Percentiles rank a stretch among this genome's conserved stretches.
phyloP scores from a whole-genome alignment of 2,329 filamentous ascomycete genomes.

The Scleromitrula shiraiana region DNA sequence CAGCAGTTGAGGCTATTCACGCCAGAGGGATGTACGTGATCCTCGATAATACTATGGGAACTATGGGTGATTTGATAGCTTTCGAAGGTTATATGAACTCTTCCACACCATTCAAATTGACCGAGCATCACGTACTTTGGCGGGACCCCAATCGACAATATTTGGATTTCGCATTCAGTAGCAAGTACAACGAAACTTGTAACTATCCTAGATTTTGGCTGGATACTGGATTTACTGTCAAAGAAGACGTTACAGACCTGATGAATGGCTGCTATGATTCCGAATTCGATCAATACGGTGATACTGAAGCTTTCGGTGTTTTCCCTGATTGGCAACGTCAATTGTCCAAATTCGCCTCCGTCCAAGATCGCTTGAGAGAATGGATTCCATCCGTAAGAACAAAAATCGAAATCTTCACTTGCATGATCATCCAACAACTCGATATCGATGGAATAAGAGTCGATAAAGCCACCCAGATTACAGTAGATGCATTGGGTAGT shows the following conservation, averaged over 20 bases:
- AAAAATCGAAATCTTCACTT: slow-evolving; percentile 53
- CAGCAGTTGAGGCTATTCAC: slow-evolving; percentile 52
- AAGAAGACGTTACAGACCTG: slow-evolving; percentile 37
- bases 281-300: slow-evolving; percentile 48
- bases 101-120: slow-evolving; percentile 43
- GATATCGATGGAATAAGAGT: slow-evolving; percentile 61
- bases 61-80: slow-evolving; percentile 55
- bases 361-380: slow-evolving; percentile 58
- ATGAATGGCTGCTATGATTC: slow-evolving; percentile 52
- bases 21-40: slow-evolving; percentile 56
- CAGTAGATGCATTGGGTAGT: slow-evolving; percentile 51
- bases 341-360: slow-evolving; percentile 57
- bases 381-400: slow-evolving; percentile 51
- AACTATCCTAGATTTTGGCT: slow-evolving; percentile 55
- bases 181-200: slow-evolving; percentile 46
- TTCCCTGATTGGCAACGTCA: slow-evolving; percentile 57
- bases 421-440: slow-evolving; percentile 53
- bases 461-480: slow-evolving; percentile 58
- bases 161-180: slow-evolving; percentile 49
- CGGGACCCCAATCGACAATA: slow-evolving; percentile 45
- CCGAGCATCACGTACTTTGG: slow-evolving; percentile 50
- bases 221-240: slow-evolving; percentile 38
- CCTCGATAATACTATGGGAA: slow-evolving; percentile 52
- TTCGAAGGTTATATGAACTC: slow-evolving; percentile 53
- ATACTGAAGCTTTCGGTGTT: slow-evolving; percentile 55